A percentile compares a stretch with the other conserved stretches of the same genome.
Conservation (phyloP, 1,284 basidiomycete genomes). For the Trametes sp. region DNA sequence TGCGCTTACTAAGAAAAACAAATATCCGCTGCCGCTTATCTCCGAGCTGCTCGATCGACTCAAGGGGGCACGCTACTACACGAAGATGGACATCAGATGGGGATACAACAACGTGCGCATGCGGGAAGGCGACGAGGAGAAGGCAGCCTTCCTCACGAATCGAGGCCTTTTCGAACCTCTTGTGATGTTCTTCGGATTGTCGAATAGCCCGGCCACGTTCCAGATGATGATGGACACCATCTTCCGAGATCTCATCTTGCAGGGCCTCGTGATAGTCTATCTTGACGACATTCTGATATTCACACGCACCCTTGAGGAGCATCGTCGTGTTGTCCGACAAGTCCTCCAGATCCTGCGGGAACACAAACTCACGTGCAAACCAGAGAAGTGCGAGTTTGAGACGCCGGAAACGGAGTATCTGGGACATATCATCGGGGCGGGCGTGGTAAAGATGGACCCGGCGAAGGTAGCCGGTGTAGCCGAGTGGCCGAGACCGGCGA, state of each 20-base stretch:
- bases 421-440: slow-evolving; percentile 43
- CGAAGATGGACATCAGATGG: slow-evolving; percentile 43
- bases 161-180: slow-evolving; percentile 37
- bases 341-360: slow-evolving; percentile 6
- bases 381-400: slow-evolving; percentile 48
- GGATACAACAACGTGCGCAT: slow-evolving; percentile 30
- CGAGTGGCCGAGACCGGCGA: slow-evolving; percentile 45
- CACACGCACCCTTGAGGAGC: slow-evolving; percentile 3
- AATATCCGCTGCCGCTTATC: slow-evolving; percentile 44
- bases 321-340: background rate
- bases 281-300: slow-evolving; percentile 12
- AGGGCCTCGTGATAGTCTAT: slow-evolving; percentile 5
- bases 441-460: slow-evolving; percentile 45
- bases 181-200: slow-evolving; percentile 36
- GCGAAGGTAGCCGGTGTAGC: slow-evolving; percentile 46
- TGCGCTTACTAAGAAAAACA: slow-evolving; percentile 43
- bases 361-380: slow-evolving; percentile 32
- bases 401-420: slow-evolving; percentile 34
- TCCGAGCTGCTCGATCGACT: slow-evolving; percentile 41
- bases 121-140: slow-evolving; percentile 25
- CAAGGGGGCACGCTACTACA: slow-evolving; percentile 37
- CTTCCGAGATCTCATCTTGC: slow-evolving; percentile 1
- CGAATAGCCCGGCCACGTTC: background rate
- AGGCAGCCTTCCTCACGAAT: slow-evolving; percentile 25
- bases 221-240: slow-evolving; percentile 9